A percentile compares a stretch with the other conserved stretches of the same genome.
Conservation (phyloP, 495 filamentous ascomycete genomes). For the Friedmanniomyces simplex region DNA sequence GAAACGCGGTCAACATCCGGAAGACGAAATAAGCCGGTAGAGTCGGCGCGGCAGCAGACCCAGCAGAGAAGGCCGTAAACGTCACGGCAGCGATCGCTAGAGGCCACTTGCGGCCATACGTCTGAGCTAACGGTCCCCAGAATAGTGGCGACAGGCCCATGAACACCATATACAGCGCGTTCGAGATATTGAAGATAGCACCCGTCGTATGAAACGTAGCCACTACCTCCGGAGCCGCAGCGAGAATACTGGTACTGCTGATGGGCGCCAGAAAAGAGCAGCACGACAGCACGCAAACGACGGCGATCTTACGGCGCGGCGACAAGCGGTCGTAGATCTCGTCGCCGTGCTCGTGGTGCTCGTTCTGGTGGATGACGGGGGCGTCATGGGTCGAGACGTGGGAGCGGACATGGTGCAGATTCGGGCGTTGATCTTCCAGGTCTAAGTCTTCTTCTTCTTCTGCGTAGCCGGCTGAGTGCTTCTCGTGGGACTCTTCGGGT, state of each 20-base stretch:
- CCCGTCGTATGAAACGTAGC: conserved; percentile 50
- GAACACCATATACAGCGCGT: conserved; percentile 57
- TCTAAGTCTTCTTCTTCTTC: neutral
- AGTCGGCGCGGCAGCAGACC: conserved; percentile 57
- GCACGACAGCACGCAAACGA: conserved; percentile 53
- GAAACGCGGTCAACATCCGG: conserved; percentile 57
- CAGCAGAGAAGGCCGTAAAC: conserved; percentile 54
- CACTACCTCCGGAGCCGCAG: conserved; percentile 59
- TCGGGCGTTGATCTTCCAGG: conserved; percentile 4
- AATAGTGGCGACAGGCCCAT: conserved; percentile 59
- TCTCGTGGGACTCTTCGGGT: conserved; percentile 1
- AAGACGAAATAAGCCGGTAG: conserved; percentile 59
- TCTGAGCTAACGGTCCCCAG: conserved; percentile 59
- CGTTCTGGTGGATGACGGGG: neutral
- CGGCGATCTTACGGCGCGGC: conserved; percentile 44
- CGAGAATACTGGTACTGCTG: conserved; percentile 57
- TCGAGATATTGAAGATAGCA: conserved; percentile 56
- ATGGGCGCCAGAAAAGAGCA: conserved; percentile 60
- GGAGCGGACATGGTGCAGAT: conserved; percentile 10
- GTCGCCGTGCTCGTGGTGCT: conserved; percentile 25
- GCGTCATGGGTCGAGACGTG: conserved; percentile 17
- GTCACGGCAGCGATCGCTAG: conserved; percentile 36
- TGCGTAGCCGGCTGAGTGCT: neutral
- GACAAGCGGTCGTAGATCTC: conserved; percentile 46
- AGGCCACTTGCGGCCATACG: conserved; percentile 54